These are phyloP conservation scores for Penicillium sclerotiorum DNA, from an alignment of 2,329 filamentous ascomycete genomes.

Conservation along the genomic window DNA sequence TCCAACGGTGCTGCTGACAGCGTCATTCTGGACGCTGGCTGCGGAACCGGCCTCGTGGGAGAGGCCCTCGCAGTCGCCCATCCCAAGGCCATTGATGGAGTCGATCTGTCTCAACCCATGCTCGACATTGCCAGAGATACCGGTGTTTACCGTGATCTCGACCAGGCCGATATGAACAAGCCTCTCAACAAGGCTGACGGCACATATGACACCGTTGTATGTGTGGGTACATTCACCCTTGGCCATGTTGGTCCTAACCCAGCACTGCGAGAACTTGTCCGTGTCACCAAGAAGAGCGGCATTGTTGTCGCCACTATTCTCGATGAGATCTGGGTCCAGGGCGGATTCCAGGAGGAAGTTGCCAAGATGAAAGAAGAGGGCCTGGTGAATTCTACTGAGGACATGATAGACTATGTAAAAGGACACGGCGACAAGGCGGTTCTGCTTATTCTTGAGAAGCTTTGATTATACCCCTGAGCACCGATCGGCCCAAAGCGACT, in stretches of 20 bases:
- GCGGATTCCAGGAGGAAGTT: conserved; percentile 53
- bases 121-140: conserved; percentile 54
- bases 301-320: conserved; percentile 56
- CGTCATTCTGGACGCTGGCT: conserved; percentile 57
- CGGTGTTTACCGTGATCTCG: conserved; percentile 51
- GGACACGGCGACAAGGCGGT: conserved; percentile 34
- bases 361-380: conserved; percentile 39
- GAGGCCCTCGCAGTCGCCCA: conserved; percentile 49
- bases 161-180: conserved; percentile 51
- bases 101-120: conserved; percentile 59
- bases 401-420: conserved; percentile 34
- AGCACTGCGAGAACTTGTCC: conserved; percentile 54
- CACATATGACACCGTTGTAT: conserved; percentile 55
- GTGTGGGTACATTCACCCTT: conserved; percentile 59
- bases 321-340: conserved; percentile 53
- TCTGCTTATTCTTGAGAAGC: conserved; percentile 30
- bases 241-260: conserved; percentile 57
- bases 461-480: conserved; percentile 23
- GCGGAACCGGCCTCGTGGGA: conserved; percentile 59
- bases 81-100: conserved; percentile 53
- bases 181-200: conserved; percentile 44
- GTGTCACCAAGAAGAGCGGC: conserved; percentile 52
- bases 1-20: conserved; percentile 22
- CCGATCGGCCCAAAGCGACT: conserved; percentile 27
- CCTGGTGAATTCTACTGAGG: conserved; percentile 36